A percentile compares a stretch with the other conserved stretches of the same genome.
Evolutionary conservation across 2,329 filamentous ascomycete genomes (phyloP).

Genomic region (Phyllosticta paracitricarpa): DNA sequence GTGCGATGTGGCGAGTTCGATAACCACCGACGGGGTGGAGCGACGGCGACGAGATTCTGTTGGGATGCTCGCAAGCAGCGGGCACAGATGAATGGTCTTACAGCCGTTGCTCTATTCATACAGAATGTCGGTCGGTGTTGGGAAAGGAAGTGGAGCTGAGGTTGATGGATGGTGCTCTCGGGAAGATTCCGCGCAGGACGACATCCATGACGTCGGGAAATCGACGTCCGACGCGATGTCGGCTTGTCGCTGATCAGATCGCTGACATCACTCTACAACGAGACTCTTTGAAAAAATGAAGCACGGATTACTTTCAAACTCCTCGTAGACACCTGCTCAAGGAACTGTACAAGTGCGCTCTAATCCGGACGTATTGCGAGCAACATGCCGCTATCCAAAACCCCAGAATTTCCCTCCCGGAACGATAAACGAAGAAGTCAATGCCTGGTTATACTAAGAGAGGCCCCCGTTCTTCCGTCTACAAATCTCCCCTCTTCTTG

Average conservation of each 20-base stretch:
- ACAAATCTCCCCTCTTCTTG: neutral
- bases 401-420: neutral
- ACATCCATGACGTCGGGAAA: conserved; percentile 5
- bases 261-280: neutral
- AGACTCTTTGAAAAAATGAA: neutral
- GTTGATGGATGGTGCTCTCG: neutral
- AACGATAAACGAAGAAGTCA: neutral
- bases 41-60: conserved; percentile 10
- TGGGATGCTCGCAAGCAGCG: conserved; percentile 28
- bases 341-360: neutral
- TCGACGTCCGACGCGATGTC: neutral
- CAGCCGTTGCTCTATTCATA: conserved; percentile 1
- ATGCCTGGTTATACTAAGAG: neutral
- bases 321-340: neutral
- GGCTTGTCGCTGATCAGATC: neutral
- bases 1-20: conserved; percentile 11
- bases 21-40: conserved; percentile 11
- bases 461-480: neutral
- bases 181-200: neutral
- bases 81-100: conserved; percentile 25
- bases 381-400: neutral
- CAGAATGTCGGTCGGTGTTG: neutral
- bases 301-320: neutral
- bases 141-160: neutral
- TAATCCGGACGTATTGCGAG: neutral